These are phyloP conservation scores for Calonectria fujianensis DNA, from an alignment of 2,329 filamentous ascomycete genomes.

Conservation along the genomic window DNA sequence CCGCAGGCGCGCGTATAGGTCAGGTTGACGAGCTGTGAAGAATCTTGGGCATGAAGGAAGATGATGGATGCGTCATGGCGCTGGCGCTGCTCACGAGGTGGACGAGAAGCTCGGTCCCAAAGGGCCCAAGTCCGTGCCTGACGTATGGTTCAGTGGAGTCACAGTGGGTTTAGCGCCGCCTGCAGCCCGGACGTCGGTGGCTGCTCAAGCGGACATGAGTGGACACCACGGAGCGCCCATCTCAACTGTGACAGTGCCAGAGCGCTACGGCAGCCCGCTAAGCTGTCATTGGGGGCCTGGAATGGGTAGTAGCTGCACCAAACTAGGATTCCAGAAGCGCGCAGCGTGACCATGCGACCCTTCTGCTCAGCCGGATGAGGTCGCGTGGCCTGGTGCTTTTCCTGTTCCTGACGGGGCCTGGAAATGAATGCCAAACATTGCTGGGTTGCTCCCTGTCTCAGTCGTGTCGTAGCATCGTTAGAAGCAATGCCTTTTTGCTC, in stretches of 20 bases:
- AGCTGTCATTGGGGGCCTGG: slow-evolving; percentile 19
- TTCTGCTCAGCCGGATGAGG: slow-evolving; percentile 33
- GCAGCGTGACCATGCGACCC: slow-evolving; percentile 35
- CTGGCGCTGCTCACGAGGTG: slow-evolving; percentile 35
- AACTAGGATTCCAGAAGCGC: slow-evolving; percentile 24
- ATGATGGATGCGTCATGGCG: slow-evolving; percentile 48
- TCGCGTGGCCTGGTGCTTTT: slow-evolving; percentile 32
- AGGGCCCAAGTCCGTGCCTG: slow-evolving; percentile 32
- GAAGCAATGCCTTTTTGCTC: neutral
- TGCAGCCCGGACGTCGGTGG: slow-evolving; percentile 26
- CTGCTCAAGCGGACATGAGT: slow-evolving; percentile 29
- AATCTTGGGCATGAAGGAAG: slow-evolving; percentile 40
- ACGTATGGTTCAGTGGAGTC: slow-evolving; percentile 39
- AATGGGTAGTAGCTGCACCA: slow-evolving; percentile 21
- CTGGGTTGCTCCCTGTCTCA: slow-evolving; percentile 20
- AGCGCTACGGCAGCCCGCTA: slow-evolving; percentile 30
- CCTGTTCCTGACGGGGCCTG: slow-evolving; percentile 27
- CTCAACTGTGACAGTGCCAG: slow-evolving; percentile 20
- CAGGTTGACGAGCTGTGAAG: slow-evolving; percentile 18
- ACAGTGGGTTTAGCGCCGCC: slow-evolving; percentile 33
- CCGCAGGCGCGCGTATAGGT: slow-evolving; percentile 9
- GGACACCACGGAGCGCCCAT: slow-evolving; percentile 20
- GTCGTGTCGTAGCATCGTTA: neutral
- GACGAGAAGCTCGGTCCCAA: slow-evolving; percentile 27
- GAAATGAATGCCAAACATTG: slow-evolving; percentile 2